Evolutionary conservation across 2,329 filamentous ascomycete species (phyloP), one percentile per base, ranked within the genome.

Genomic region (Ophiosphaerella herpotricha): DNA sequence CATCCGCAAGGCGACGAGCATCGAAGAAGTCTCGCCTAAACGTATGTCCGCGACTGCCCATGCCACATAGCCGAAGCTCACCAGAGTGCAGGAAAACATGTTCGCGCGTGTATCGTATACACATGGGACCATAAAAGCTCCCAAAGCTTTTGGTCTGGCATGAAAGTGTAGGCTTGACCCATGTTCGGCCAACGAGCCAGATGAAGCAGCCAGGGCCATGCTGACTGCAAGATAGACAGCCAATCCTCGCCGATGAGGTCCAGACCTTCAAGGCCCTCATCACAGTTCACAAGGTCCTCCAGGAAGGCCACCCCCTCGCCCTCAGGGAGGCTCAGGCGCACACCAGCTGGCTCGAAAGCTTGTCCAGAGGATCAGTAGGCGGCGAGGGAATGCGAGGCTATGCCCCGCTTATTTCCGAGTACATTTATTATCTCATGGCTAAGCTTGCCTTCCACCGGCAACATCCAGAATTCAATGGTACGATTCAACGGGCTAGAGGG

Each of bases 91-190:
- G 84, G 83, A 54, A 99, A 99, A 78, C 94, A 99, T 89, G 94
- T 99, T 50, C 90, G 94, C 70, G 91, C 89, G 74, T 96, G 91
- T 72, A 99, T 99, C 67, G 93, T 99, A 39, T 97, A 97, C 75
- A 97, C 93, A 51, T 99, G 94, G 94, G 94, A 99, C 77, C 91
- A 99, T 80, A 95, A 96, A 78, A 96, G 89, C 59, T 96, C 92
- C 23, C 33, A 37, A 39, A 36, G 82, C 86, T 99, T 99, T 75
- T 99, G 94, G 94, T 86, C 90, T 49, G 93, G 92, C 72, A 95
- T 99, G 83, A 99, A 99, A 85, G 92, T 97, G 88, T 95, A 83
- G 63, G 88, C 63, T 43, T n/a, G 36, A 38, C 38, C 46, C 42
- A 36, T 43, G 24, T 43, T 21, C 46, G 39, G 43, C 36, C 6